phyloP scores from a whole-genome alignment of 2,329 filamentous ascomycete genomes.

The Aspergillus sojae region DNA sequence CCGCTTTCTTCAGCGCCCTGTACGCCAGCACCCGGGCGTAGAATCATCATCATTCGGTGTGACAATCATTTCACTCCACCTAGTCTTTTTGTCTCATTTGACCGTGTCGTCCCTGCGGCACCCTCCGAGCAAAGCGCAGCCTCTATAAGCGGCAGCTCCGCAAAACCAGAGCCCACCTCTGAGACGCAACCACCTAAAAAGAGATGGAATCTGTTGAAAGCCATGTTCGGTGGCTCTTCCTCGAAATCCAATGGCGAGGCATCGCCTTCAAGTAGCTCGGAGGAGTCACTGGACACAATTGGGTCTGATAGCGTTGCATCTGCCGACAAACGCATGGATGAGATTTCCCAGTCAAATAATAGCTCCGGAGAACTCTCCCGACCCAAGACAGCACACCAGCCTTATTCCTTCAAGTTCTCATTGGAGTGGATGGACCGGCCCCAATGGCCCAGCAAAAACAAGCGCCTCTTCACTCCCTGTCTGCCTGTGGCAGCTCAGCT shows the following conservation, averaged over 20 bases:
- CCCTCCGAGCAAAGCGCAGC: conserved; percentile 34
- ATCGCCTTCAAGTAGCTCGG: conserved; percentile 41
- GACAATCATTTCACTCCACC: conserved; percentile 62
- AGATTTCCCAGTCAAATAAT: conserved; percentile 26
- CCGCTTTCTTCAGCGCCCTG: conserved; percentile 78
- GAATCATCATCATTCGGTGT: conserved; percentile 85
- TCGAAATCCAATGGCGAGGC: conserved; percentile 48
- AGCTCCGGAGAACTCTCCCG: conserved; percentile 30
- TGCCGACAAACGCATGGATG: conserved; percentile 32
- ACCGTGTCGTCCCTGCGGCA: conserved; percentile 56
- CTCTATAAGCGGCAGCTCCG: conserved; percentile 40
- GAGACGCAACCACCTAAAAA: conserved; percentile 38
- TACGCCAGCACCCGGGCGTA: conserved; percentile 79
- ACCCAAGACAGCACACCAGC: conserved; percentile 52
- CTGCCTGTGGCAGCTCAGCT: conserved; percentile 60
- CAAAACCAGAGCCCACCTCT: conserved; percentile 23
- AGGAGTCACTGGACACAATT: conserved; percentile 35
- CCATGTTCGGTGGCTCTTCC: conserved; percentile 49
- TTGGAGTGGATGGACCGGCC: conserved; percentile 65
- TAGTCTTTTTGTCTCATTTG: conserved; percentile 64
- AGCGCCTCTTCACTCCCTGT: conserved; percentile 57
- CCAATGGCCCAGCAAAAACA: conserved; percentile 53
- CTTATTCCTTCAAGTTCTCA: conserved; percentile 68
- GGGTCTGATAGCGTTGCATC: conserved; percentile 28
- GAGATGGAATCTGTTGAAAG: conserved; percentile 56